phyloP scores from a whole-genome alignment of 805 yeast species.

The Starmera quercuum region DNA sequence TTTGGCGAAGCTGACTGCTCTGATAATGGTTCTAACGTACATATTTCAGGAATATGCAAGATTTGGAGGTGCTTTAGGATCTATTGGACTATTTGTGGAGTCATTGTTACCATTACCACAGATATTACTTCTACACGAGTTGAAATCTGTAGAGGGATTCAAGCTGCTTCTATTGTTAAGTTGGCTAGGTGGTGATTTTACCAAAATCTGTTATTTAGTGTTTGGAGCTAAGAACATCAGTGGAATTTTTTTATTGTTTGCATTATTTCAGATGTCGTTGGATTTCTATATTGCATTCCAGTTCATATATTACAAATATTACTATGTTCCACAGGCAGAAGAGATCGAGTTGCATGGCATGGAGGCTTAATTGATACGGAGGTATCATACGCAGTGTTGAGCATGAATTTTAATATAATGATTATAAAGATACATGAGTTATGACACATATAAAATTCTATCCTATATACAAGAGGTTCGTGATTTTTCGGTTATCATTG shows the following conservation, averaged over 20 bases:
- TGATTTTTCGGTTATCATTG: too few relatives aligned
- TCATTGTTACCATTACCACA: slow-evolving; percentile 72
- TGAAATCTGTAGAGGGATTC: slow-evolving; percentile 71
- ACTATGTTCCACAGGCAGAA: slow-evolving; percentile 12
- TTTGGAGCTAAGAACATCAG: slow-evolving; percentile 71
- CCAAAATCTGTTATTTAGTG: slow-evolving; percentile 67
- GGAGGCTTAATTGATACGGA: slow-evolving; percentile 1
- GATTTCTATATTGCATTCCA: slow-evolving; percentile 70
- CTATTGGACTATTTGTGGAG: slow-evolving; percentile 63
- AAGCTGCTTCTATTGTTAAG: slow-evolving; percentile 65
- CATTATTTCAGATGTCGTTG: slow-evolving; percentile 67
- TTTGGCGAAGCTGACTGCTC: slow-evolving; percentile 24
- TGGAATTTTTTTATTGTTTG: slow-evolving; percentile 57
- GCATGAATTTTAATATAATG: neutral
- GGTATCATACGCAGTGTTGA: neutral
- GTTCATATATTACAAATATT: slow-evolving; percentile 53
- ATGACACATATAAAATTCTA: too few relatives aligned
- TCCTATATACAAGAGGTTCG: too few relatives aligned
- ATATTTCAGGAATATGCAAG: slow-evolving; percentile 25
- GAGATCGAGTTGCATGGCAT: slow-evolving; percentile 7
- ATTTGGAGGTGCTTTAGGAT: slow-evolving; percentile 48
- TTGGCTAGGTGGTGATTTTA: slow-evolving; percentile 86
- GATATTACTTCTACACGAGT: slow-evolving; percentile 57
- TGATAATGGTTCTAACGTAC: slow-evolving; percentile 26
- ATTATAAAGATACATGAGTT: neutral